These are phyloP conservation scores for Candida ficus DNA, from an alignment of 805 yeast species.

Conservation along the genomic window DNA sequence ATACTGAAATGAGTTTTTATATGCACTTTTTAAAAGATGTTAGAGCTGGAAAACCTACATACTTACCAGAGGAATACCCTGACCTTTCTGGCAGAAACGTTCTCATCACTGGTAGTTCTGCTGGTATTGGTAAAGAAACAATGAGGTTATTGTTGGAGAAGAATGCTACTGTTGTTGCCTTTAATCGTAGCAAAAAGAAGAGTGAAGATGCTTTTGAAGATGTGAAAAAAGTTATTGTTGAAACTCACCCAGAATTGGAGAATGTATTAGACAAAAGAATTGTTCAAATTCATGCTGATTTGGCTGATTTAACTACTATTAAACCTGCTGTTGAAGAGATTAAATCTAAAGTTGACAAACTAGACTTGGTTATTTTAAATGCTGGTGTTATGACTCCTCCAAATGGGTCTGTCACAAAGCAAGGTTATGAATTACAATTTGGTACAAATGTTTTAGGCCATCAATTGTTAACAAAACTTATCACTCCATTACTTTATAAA, in stretches of 20 bases:
- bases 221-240: slow-evolving; percentile 23
- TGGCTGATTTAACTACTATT: slow-evolving; percentile 37
- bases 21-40: no score
- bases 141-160: slow-evolving; percentile 26
- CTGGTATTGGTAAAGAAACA: slow-evolving; percentile 32
- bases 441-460: slow-evolving; percentile 46
- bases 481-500: slow-evolving; percentile 33
- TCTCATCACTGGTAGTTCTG: slow-evolving; percentile 30
- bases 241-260: slow-evolving; percentile 8
- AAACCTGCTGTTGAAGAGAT: slow-evolving; percentile 32
- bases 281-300: slow-evolving; percentile 27
- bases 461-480: slow-evolving; percentile 34
- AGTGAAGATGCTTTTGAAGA: slow-evolving; percentile 26
- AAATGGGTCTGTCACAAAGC: slow-evolving; percentile 30
- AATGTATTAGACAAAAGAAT: slow-evolving; percentile 18
- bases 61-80: slow-evolving; percentile 26
- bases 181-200: slow-evolving; percentile 33
- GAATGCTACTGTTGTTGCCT: slow-evolving; percentile 32
- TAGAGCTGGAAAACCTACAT: no score
- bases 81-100: slow-evolving; percentile 22
- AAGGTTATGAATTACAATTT: slow-evolving; percentile 41
- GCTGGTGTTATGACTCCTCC: slow-evolving; percentile 43
- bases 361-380: slow-evolving; percentile 37
- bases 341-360: slow-evolving; percentile 16
- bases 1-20: no score